Conservation (phyloP, 169 alveolate genomes). For the Miamiensis avidus region DNA sequence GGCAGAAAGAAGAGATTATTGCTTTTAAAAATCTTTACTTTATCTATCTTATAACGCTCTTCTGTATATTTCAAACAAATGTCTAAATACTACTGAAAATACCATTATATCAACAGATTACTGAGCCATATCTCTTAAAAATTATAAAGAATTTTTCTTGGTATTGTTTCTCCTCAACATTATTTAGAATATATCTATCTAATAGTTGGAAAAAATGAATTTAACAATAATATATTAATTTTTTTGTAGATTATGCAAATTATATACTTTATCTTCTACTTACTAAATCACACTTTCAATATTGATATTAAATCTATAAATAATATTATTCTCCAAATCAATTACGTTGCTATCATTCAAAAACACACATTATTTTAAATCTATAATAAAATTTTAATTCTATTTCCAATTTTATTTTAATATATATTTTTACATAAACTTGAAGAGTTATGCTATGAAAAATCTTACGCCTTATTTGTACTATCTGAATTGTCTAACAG, state of each 20-base stretch:
- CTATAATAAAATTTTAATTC: not conserved
- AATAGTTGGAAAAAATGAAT: not conserved
- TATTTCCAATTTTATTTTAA: too few relatives aligned
- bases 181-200: not conserved
- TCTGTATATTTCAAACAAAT: not conserved
- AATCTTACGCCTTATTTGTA: not conserved
- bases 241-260: not conserved
- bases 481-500: not conserved
- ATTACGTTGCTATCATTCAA: not conserved
- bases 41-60: not conserved
- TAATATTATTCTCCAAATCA: not conserved
- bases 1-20: too few relatives aligned
- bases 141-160: not conserved
- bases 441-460: not conserved
- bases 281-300: too few relatives aligned
- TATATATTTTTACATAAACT: not conserved
- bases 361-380: not conserved
- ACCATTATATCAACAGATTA: not conserved
- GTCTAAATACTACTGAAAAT: not conserved
- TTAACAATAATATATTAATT: too few relatives aligned
- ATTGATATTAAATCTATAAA: too few relatives aligned
- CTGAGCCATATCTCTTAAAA: not conserved
- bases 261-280: not conserved
- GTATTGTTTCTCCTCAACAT: not conserved
- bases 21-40: too few relatives aligned